phyloP scores from a whole-genome alignment of 371 early-diverging fungal genomes.

The Haplosporangium sp. region DNA sequence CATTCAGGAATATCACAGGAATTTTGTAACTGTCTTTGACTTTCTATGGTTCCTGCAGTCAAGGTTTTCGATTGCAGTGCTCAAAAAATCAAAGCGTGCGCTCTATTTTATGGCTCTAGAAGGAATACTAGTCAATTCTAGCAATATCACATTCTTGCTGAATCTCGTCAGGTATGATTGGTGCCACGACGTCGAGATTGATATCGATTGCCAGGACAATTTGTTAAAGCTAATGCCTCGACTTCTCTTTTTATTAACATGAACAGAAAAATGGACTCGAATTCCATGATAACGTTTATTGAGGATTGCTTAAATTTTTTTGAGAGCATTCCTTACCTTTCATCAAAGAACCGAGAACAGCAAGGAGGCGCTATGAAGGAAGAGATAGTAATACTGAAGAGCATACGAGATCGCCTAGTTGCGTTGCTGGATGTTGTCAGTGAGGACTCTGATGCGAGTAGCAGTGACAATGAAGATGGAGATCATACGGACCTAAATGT shows the following conservation, averaged over 20 bases:
- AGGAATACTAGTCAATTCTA: constrained; percentile 39
- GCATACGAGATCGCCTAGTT: constrained; percentile 53
- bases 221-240: not conserved
- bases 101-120: constrained; percentile 67
- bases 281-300: constrained; percentile 45
- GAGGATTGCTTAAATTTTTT: constrained; percentile 43
- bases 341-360: not conserved
- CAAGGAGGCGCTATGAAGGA: constrained; percentile 16
- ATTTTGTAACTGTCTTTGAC: constrained; percentile 65
- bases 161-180: constrained; percentile 38
- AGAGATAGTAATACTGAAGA: constrained; percentile 53
- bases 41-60: constrained; percentile 64
- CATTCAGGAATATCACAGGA: constrained; percentile 62
- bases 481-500: constrained; percentile 9
- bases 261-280: constrained; percentile 50
- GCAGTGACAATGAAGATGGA: constrained; percentile 33
- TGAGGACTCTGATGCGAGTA: constrained; percentile 47
- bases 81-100: constrained; percentile 63
- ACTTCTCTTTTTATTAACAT: not conserved
- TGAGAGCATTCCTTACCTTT: not conserved
- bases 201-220: not conserved
- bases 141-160: constrained; percentile 29
- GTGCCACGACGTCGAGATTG: not conserved
- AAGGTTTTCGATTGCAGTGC: constrained; percentile 59
- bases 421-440: constrained; percentile 46